Percentiles rank a stretch among this genome's conserved stretches.
Evolutionary conservation across 306 rosid species (phyloP).

Genomic region (Rubus parviflorus): DNA sequence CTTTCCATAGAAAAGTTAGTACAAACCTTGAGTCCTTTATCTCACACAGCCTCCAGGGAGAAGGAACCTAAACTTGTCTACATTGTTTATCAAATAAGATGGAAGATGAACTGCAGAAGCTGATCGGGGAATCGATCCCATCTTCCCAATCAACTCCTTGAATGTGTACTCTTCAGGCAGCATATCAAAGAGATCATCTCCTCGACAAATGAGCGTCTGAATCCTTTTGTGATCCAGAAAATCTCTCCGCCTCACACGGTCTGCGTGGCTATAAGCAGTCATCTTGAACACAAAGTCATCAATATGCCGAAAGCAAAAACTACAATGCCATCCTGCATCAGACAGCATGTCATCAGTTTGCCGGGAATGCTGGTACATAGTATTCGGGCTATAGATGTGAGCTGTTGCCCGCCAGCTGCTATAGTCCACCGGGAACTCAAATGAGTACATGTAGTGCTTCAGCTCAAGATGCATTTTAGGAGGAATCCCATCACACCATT

Average conservation of each 20-base stretch:
- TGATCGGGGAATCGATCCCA: slow-evolving; percentile 81
- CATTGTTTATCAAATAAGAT: slow-evolving; percentile 73
- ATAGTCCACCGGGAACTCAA: slow-evolving; percentile 85
- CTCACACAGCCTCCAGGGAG: slow-evolving; percentile 95
- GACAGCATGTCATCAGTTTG: slow-evolving; percentile 55
- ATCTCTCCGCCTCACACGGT: slow-evolving; percentile 59
- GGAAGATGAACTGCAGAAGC: slow-evolving; percentile 92
- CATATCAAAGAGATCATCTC: slow-evolving; percentile 81
- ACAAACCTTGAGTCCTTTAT: slow-evolving; percentile 25
- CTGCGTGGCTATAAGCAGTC: slow-evolving; percentile 94
- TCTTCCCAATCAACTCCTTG: slow-evolving; percentile 69
- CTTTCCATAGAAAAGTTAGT: background rate
- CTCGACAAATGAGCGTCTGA: slow-evolving; percentile 68
- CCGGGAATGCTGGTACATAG: slow-evolving; percentile 68
- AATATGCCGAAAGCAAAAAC: slow-evolving; percentile 76
- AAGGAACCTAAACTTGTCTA: slow-evolving; percentile 68
- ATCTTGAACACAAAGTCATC: slow-evolving; percentile 81
- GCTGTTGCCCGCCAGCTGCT: slow-evolving; percentile 90
- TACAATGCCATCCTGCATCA: slow-evolving; percentile 96
- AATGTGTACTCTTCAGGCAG: slow-evolving; percentile 87
- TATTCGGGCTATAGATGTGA: slow-evolving; percentile 50
- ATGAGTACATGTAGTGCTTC: slow-evolving; percentile 83
- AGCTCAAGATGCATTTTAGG: slow-evolving; percentile 78
- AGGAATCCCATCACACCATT: slow-evolving; percentile 93
- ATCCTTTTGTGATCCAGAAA: slow-evolving; percentile 70